A percentile compares a stretch with the other conserved stretches of the same genome.
Conservation (phyloP, 352 stramenopile genomes). For the Globisporangium lucens region DNA sequence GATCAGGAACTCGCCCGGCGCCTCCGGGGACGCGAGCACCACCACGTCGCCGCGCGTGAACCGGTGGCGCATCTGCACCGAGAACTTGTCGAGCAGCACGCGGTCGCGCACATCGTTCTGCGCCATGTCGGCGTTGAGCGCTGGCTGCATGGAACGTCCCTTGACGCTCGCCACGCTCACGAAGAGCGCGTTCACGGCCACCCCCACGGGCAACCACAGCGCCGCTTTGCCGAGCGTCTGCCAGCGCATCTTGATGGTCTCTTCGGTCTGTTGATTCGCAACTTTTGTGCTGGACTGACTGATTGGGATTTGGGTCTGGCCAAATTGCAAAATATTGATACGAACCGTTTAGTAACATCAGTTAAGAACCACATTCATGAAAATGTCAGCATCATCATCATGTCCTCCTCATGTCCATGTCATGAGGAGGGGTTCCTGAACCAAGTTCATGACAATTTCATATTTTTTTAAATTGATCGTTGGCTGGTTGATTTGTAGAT, state of each 20-base stretch:
- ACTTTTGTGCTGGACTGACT: neutral
- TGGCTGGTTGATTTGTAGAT: neutral
- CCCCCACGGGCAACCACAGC: slow-evolving; percentile 80
- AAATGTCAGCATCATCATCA: neutral
- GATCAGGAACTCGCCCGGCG: slow-evolving; percentile 54
- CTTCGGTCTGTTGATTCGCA: neutral
- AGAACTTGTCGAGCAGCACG: slow-evolving; percentile 86
- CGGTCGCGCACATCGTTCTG: slow-evolving; percentile 67
- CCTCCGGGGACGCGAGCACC: slow-evolving; percentile 66
- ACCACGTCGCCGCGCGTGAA: slow-evolving; percentile 76
- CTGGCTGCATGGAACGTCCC: slow-evolving; percentile 82
- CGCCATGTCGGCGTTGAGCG: slow-evolving; percentile 68
- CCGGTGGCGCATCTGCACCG: slow-evolving; percentile 63
- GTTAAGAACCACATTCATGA: neutral
- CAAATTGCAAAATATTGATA: neutral
- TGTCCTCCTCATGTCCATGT: too few relatives aligned
- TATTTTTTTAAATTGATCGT: neutral
- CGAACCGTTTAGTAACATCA: neutral
- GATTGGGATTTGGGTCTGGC: neutral
- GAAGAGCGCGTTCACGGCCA: slow-evolving; percentile 70
- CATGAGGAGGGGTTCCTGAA: too few relatives aligned
- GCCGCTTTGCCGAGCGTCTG: slow-evolving; percentile 52
- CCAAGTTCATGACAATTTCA: neutral
- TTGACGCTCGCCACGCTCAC: slow-evolving; percentile 73
- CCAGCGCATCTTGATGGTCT: slow-evolving; percentile 39